Evolutionary conservation across 2,329 filamentous ascomycete species (phyloP).

Genomic region (Cercospora janseana): DNA sequence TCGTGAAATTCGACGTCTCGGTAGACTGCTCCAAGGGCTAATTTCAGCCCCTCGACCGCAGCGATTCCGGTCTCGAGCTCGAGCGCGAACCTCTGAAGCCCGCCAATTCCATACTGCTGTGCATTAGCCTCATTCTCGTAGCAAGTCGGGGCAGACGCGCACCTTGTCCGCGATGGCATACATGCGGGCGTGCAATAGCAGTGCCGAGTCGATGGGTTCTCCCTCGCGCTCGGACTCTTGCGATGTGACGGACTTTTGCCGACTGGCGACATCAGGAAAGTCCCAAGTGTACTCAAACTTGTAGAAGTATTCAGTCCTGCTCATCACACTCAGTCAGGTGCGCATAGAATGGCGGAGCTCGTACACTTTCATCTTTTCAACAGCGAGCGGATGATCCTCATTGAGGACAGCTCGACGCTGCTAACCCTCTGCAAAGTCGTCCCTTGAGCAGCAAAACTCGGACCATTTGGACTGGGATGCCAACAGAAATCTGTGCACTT

Average conservation of each 20-base stretch:
- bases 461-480: conserved; percentile 12
- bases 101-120: neutral
- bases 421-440: neutral
- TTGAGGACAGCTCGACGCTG: neutral
- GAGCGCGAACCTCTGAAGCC: neutral
- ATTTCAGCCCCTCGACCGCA: neutral
- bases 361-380: neutral
- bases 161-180: conserved; percentile 4
- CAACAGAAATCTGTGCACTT: neutral
- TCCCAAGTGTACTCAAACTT: neutral
- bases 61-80: neutral
- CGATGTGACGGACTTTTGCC: too few species aligned
- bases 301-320: neutral
- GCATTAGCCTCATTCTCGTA: neutral
- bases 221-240: too few species aligned
- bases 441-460: neutral
- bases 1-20: neutral
- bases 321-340: neutral
- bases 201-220: too few species aligned
- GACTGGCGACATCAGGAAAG: neutral
- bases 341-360: neutral
- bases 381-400: neutral
- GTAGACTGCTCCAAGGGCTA: neutral
- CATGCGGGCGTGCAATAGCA: neutral
- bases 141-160: too few species aligned